phyloP scores from a whole-genome alignment of 495 filamentous ascomycete genomes.

The Lepraria neglecta region DNA sequence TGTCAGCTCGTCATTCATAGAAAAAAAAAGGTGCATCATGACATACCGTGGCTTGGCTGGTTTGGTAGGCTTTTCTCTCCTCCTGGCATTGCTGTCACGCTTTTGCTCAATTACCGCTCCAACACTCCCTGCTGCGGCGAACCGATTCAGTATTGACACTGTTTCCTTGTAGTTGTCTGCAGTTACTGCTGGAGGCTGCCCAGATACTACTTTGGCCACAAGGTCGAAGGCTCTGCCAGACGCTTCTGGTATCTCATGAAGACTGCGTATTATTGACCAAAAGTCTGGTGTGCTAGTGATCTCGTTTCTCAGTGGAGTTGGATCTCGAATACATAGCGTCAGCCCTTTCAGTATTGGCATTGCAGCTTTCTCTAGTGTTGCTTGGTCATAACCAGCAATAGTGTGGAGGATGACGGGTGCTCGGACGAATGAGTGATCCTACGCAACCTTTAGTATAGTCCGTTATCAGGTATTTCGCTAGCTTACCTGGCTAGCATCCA shows the following conservation, averaged over 20 bases:
- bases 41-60: constrained; percentile 54
- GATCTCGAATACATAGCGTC: constrained; percentile 66
- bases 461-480: not conserved
- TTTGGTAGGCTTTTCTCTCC: constrained; percentile 44
- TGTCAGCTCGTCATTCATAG: constrained; percentile 15
- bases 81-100: constrained; percentile 52
- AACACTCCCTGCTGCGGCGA: constrained; percentile 76
- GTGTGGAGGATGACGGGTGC: constrained; percentile 89
- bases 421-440: constrained; percentile 86
- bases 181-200: constrained; percentile 65
- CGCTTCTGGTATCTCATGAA: constrained; percentile 60
- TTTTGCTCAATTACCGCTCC: constrained; percentile 76
- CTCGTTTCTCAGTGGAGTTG: constrained; percentile 74
- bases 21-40: constrained; percentile 1
- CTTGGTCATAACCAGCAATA: constrained; percentile 77
- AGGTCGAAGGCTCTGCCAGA: constrained; percentile 77
- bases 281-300: constrained; percentile 96
- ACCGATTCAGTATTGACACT: constrained; percentile 78
- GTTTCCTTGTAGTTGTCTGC: constrained; percentile 92
- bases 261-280: constrained; percentile 80
- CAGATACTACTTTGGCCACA: constrained; percentile 60
- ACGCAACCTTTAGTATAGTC: constrained; percentile 31
- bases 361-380: constrained; percentile 68
- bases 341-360: constrained; percentile 71
- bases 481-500: constrained; percentile 82